These are phyloP conservation scores for Mikania micrantha DNA, from an alignment of 129 eudicot species.

Conservation along the genomic window DNA sequence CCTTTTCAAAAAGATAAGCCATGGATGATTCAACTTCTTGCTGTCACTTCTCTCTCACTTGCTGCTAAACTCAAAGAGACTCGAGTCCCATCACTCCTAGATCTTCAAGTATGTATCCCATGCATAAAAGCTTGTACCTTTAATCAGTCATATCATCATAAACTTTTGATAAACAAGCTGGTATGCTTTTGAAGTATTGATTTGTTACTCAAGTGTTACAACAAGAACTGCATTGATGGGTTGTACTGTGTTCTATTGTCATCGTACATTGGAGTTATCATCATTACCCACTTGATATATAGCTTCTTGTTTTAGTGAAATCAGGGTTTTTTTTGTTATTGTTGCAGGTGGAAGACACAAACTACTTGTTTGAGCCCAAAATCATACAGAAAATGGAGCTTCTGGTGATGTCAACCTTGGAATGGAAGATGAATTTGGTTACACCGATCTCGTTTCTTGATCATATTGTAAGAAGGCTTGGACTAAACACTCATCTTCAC, in stretches of 20 bases:
- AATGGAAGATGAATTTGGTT: slow-evolving; percentile 94
- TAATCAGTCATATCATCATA: no score
- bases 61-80: slow-evolving; percentile 96
- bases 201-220: slow-evolving; percentile 2
- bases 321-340: background rate
- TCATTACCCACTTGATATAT: slow-evolving; percentile 8
- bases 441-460: slow-evolving; percentile 89
- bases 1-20: slow-evolving; percentile 59
- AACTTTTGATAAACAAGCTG: background rate
- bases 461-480: slow-evolving; percentile 88
- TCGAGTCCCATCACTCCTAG: slow-evolving; percentile 67
- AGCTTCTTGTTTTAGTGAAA: background rate
- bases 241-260: no score
- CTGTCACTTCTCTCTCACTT: slow-evolving; percentile 79
- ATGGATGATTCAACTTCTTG: slow-evolving; percentile 85
- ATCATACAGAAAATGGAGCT: slow-evolving; percentile 85
- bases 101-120: slow-evolving; percentile 66
- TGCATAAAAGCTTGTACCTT: slow-evolving; percentile 4
- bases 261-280: background rate
- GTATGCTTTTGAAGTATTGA: slow-evolving; percentile 5
- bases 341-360: slow-evolving; percentile 53
- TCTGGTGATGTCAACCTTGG: slow-evolving; percentile 65
- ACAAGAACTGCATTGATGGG: background rate
- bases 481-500: slow-evolving; percentile 42
- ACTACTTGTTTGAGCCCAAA: slow-evolving; percentile 67